Evolutionary conservation across 164 flowering plant species (phyloP).

Genomic region (Sedum album): DNA sequence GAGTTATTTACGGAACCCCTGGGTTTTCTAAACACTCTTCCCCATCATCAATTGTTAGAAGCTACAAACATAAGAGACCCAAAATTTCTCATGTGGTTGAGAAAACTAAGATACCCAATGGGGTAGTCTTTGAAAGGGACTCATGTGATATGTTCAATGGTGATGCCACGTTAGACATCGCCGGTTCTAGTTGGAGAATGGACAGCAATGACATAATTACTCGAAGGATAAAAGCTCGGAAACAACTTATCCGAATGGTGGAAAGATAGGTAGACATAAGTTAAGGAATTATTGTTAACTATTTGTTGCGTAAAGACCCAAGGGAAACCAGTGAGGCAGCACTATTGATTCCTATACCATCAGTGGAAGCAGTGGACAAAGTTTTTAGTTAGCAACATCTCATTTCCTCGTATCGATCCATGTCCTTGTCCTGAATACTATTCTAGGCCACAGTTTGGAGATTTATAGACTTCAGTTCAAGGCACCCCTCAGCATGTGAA

Average conservation of each 20-base stretch:
- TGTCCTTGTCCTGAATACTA: constrained; percentile 22
- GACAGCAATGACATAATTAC: constrained; percentile 22
- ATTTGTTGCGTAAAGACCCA: constrained; percentile 52
- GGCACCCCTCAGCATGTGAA: constrained; percentile 34
- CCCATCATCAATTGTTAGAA: constrained; percentile 29
- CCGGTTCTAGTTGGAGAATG: constrained; percentile 12
- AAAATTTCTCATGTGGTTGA: constrained; percentile 22
- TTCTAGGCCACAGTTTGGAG: constrained; percentile 40
- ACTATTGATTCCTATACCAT: constrained; percentile 17
- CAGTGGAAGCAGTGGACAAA: constrained; percentile 25
- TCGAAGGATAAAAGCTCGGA: constrained; percentile 33
- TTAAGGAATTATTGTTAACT: constrained; percentile 60
- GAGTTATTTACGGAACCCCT: constrained; percentile 74
- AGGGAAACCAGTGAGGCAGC: constrained; percentile 29
- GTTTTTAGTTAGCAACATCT: constrained; percentile 14
- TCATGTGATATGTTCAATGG: constrained; percentile 24
- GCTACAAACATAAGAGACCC: constrained; percentile 40
- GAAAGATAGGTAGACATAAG: constrained; percentile 61
- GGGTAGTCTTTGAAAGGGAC: constrained; percentile 22
- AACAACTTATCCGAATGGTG: constrained; percentile 23
- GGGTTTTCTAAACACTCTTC: constrained; percentile 46
- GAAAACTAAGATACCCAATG: constrained; percentile 21
- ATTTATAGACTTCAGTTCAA: constrained; percentile 36
- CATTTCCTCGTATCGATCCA: constrained; percentile 26
- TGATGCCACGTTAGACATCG: constrained; percentile 19